phyloP scores from a whole-genome alignment of 1,284 basidiomycete species.

The Stygiomarasmius scandens region DNA sequence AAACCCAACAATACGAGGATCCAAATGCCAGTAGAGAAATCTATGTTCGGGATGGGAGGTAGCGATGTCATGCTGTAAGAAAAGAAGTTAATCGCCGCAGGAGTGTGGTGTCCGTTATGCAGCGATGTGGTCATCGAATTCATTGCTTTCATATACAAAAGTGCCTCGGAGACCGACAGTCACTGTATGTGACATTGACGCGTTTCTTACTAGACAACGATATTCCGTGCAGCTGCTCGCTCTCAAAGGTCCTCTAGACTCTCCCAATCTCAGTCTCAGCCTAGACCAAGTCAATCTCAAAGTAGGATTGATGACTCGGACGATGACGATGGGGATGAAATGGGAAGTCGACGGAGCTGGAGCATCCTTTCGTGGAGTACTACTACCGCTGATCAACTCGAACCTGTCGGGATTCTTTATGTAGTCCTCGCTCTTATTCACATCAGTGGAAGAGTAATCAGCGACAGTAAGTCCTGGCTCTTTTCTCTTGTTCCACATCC shows the following conservation, averaged over 20 bases:
- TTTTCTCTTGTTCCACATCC: background rate
- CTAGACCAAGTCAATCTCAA: conserved; percentile 21
- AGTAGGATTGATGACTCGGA: conserved; percentile 35
- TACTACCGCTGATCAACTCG: conserved; percentile 66
- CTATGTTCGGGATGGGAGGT: too few relatives aligned
- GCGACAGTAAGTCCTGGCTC: conserved; percentile 55
- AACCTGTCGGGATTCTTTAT: conserved; percentile 64
- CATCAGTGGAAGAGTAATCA: conserved; percentile 65
- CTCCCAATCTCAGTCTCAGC: conserved; percentile 37
- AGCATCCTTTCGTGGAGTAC: conserved; percentile 71
- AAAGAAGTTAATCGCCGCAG: too few relatives aligned
- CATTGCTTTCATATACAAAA: too few relatives aligned
- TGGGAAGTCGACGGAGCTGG: conserved; percentile 48
- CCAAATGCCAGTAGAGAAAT: too few relatives aligned
- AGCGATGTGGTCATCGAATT: too few relatives aligned
- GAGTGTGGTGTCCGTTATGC: too few relatives aligned
- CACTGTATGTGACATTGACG: too few relatives aligned
- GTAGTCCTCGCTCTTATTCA: conserved; percentile 73
- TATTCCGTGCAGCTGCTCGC: conserved; percentile 22
- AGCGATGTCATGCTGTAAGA: too few relatives aligned
- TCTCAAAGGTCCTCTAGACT: conserved; percentile 33
- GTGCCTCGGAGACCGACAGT: too few relatives aligned
- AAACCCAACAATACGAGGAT: background rate
- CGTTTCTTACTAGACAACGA: background rate
- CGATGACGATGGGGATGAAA: conserved; percentile 39